Base-by-base conservation (phyloP, 179 eudicot genomes). In the Nepenthes alata region DNA sequence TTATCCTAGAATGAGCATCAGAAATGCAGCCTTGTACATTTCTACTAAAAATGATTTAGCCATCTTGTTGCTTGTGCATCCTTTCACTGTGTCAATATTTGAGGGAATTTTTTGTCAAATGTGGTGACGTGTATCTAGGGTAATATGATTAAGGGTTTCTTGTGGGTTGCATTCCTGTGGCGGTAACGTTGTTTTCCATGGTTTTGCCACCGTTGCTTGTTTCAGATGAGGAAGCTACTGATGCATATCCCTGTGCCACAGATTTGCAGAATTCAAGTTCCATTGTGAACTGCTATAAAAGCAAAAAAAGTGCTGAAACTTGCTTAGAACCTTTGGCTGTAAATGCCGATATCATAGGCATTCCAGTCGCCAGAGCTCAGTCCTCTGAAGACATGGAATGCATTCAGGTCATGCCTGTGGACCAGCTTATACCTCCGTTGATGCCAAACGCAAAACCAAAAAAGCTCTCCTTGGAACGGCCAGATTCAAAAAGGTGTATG, bases 391-490 rank as follows among this genome's bases (percentile, higher is more conserved):
- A 86, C 58, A 81, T 77, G 55, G 97, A 93, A 64, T 75, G 79
- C 66, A 63, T 64, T 37, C 88, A 79, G 63, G 78, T 78, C 41
- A 61, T 74, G 58, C 57, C 78, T 58, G 80, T 70, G 71, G 89
- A 80, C 79, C 83, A 74, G 74, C 67, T 67, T 56, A 36, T 72
- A 61, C 61, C 86, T 69, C 69, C 79, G 58, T 52, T 81, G 77
- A 81, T 72, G 13, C 90, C 82, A 62, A 81, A 73, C 81, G 82
- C 95, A 51, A 91, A 89, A 81, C 66, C 89, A 35, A 83, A 90
- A 77, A 91, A 86, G 73, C 70, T 84, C 60, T 81, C 87, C 36
- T 52, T 68, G 60, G 96, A 91, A 60, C 87, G 91, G 36, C 67
- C 91, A 67, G 96, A 86, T 15, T 72, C 90, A 35, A 81, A 77